Base-by-base conservation (phyloP, 1,139 yeast species). In the Saccharomyces pastorianus region DNA sequence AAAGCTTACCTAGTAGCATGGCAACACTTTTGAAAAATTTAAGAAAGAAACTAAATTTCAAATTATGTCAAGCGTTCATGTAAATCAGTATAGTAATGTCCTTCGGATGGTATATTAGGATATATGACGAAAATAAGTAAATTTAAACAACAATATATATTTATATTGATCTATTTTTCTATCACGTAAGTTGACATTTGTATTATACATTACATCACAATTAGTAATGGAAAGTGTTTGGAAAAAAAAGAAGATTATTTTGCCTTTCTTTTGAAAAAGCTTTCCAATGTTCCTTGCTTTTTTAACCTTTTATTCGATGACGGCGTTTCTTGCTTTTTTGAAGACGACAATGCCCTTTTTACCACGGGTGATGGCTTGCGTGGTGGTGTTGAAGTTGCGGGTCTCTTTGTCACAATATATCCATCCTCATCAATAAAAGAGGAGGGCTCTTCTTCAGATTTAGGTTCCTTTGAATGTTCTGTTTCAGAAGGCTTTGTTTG, bases 381-480 rank as follows among this genome's bases (percentile, higher is more conserved):
- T 34, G 48, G 48, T 14, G 26, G 47, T 3, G 31, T 58, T 50
- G 25, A 27, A 32, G 53, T 47, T 28, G 34, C 54, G 28, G 47
- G 55, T 27, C 57, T 59, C 48, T 59, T 60, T 3, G 71, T 67
- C 13, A 68, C 71, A 32, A 61, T 63, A 52, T 67, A 68, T 7
- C 71, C 71, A 34, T 68, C 71, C 13, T 66, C 67, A 51, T 68
- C 71, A 2, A 65, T 59, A 48, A 61, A 64, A 1, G 63, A 54
- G 25, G 51, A 56, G 13, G 55, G 52, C 13, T 50, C 49, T 50
- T 53, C 58, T 14, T 55, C 50, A 13, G 14, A 9, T 13, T 44
- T 41, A 20, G 51, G 56, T 7, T 50, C 54, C 9, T 55, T 51
- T 9, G 54, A 46, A 38, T 17, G 14, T 38, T 34, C 47, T 27